A percentile compares a stretch with the other conserved stretches of the same genome.
Evolutionary conservation across 768 basidiomycete species (phyloP).

Genomic region (Lentinula lateritia): DNA sequence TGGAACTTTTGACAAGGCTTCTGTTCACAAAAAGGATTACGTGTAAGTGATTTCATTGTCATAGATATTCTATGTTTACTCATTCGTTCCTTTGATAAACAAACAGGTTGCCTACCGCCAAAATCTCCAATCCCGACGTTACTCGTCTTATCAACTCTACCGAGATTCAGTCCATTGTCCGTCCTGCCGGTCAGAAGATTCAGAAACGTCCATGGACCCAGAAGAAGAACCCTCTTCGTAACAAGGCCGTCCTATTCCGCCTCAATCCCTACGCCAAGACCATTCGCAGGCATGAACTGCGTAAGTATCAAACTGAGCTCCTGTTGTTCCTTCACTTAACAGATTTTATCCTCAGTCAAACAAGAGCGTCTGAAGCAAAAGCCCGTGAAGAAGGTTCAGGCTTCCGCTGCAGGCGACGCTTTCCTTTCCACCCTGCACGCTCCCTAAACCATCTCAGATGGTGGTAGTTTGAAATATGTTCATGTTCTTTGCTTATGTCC

Average conservation of each 20-base stretch:
- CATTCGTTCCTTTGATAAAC: not conserved
- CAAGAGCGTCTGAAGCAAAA: constrained; percentile 69
- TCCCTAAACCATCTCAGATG: constrained; percentile 59
- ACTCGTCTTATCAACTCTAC: constrained; percentile 97
- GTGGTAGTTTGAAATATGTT: not conserved
- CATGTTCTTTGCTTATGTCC: too few species aligned
- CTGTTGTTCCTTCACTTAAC: constrained; percentile 5
- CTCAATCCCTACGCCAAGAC: constrained; percentile 99
- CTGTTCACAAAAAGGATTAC: constrained; percentile 86
- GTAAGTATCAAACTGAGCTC: constrained; percentile 40
- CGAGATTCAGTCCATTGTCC: constrained; percentile 96
- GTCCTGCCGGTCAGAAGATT: constrained; percentile 77
- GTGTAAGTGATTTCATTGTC: constrained; percentile 39
- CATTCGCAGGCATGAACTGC: constrained; percentile 80
- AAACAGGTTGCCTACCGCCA: constrained; percentile 82
- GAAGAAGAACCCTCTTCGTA: constrained; percentile 97
- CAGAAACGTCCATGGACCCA: constrained; percentile 97
- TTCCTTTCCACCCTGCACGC: constrained; percentile 86
- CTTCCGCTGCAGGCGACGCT: constrained; percentile 64
- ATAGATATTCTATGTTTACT: not conserved
- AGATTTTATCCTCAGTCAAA: constrained; percentile 47
- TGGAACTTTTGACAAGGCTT: constrained; percentile 89
- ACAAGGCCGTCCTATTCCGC: constrained; percentile 93
- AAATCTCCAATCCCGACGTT: constrained; percentile 96
- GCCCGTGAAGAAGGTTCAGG: constrained; percentile 60